Evolutionary conservation across 1,139 yeast genomes (phyloP), one percentile per base, ranked within the genome.

Genomic region (Nakaseomyces nivariensis): DNA sequence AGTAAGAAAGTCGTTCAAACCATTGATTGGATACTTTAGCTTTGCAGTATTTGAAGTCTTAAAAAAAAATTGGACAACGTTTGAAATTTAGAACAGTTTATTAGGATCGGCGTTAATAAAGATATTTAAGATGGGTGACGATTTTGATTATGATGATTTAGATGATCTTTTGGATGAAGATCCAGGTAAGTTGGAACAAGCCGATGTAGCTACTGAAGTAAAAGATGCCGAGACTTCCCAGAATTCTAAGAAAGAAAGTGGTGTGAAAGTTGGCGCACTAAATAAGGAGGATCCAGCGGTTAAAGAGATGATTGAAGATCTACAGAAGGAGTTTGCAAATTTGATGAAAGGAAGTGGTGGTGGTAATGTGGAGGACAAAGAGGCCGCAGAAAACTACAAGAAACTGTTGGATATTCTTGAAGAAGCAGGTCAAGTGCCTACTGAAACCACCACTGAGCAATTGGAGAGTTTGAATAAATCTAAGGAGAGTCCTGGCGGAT

Each of bases 151-250:
- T 52, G 89, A 84, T 60, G 94, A 85, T 57, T 72, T 85, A 57
- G 94, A 84, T 57, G 90, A 82, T 58, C 73, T 82, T 52, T 70
- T 85, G 48, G 89, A 83, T 59, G 89, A 84, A 52, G 83, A 83
- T 65, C 90, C 88, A 43, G 87, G 84, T 52, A 89, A 84, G 44
- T 45, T 59, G 26, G 57, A 79, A n/a, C 31, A 5, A 11, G 10
- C 4, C 11, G 10, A 36, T 36, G 38, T 4, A 29, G 26, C 26
- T 25, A 38, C 42, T 13, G 50, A 43, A 31, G 46, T 24, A n/a
- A 36, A 29, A 46, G 31, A n/a, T 27, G 43, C 25, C 40, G 54
- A 44, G n/a, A 17, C 22, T 17, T 50, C 46, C 17, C 50, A 46
- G 8, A 26, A 42, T 4, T 49, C 38, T 42, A 42, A 38, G n/a